Percentiles rank a stretch among this genome's conserved stretches.
Conservation (phyloP, 2,329 filamentous ascomycete species). For the Claviceps digitariae region DNA sequence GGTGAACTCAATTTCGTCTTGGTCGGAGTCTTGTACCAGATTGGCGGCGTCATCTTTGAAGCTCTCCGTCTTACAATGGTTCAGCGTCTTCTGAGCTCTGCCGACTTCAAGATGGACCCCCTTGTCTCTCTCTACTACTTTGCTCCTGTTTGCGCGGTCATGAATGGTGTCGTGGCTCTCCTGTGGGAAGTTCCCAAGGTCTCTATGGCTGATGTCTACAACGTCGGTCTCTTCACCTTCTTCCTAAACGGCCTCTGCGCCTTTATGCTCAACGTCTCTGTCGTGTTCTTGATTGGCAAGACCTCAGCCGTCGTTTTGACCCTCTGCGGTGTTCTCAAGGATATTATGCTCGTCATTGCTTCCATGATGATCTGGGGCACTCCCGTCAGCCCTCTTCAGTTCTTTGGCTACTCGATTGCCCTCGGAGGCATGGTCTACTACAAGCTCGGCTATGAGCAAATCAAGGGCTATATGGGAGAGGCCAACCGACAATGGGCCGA, state of each 20-base stretch:
- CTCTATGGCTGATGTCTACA: slow-evolving; percentile 55
- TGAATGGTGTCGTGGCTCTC: slow-evolving; percentile 64
- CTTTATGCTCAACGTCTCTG: slow-evolving; percentile 72
- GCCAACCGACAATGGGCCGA: slow-evolving; percentile 72
- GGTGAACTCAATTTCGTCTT: slow-evolving; percentile 91
- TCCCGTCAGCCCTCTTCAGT: slow-evolving; percentile 59
- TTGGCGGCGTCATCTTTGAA: slow-evolving; percentile 67
- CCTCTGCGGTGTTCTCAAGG: slow-evolving; percentile 77
- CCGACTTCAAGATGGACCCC: slow-evolving; percentile 86
- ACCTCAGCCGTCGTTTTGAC: slow-evolving; percentile 78
- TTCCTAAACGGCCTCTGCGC: slow-evolving; percentile 65
- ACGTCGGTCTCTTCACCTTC: slow-evolving; percentile 59
- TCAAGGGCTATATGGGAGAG: slow-evolving; percentile 66
- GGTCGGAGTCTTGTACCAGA: slow-evolving; percentile 66
- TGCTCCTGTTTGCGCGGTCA: slow-evolving; percentile 67
- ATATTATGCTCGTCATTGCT: slow-evolving; percentile 67
- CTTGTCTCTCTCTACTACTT: slow-evolving; percentile 85
- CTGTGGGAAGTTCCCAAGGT: slow-evolving; percentile 61
- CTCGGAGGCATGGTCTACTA: slow-evolving; percentile 67
- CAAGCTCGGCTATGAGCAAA: slow-evolving; percentile 71
- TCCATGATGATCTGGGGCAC: slow-evolving; percentile 76
- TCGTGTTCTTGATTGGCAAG: slow-evolving; percentile 79
- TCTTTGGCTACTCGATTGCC: slow-evolving; percentile 73
- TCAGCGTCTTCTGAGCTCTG: slow-evolving; percentile 65
- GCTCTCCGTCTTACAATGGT: slow-evolving; percentile 75